Evolutionary conservation across 768 basidiomycete genomes (phyloP).

Genomic region (Aureoboletus auriporus): DNA sequence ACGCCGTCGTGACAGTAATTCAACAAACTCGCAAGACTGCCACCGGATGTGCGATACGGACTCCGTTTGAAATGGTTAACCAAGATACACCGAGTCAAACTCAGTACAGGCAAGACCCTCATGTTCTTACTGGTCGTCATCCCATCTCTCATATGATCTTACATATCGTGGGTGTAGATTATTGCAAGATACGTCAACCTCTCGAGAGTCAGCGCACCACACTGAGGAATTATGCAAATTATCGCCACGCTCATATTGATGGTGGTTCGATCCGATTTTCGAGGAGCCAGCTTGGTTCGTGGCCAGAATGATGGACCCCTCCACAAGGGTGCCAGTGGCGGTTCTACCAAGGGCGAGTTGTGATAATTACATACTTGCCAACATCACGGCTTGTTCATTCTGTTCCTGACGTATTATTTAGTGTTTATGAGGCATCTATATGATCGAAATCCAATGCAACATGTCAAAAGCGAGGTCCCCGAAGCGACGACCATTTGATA

Average conservation of each 20-base stretch:
- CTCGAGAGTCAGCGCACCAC: background rate
- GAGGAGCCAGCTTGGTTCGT: constrained; percentile 5
- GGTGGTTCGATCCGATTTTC: constrained; percentile 2
- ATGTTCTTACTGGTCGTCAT: background rate
- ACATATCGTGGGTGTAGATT: background rate
- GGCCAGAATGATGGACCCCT: background rate
- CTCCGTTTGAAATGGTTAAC: background rate
- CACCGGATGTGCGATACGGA: background rate
- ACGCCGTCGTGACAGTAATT: too few relatives aligned
- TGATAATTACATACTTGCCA: constrained; percentile 12
- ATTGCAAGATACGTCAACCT: background rate
- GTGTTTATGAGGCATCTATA: background rate
- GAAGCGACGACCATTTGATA: background rate
- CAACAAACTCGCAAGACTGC: background rate
- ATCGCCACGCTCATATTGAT: background rate
- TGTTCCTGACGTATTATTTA: background rate
- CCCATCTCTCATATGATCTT: background rate
- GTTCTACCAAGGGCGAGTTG: background rate
- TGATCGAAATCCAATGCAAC: constrained; percentile 1
- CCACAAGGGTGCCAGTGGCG: background rate
- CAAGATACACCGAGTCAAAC: background rate
- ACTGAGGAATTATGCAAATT: constrained; percentile 1
- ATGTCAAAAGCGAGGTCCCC: background rate
- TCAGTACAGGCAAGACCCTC: background rate
- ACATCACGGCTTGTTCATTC: constrained; percentile 2